Conservation (phyloP, 495 filamentous ascomycete species). For the Penicillium odoratum region DNA sequence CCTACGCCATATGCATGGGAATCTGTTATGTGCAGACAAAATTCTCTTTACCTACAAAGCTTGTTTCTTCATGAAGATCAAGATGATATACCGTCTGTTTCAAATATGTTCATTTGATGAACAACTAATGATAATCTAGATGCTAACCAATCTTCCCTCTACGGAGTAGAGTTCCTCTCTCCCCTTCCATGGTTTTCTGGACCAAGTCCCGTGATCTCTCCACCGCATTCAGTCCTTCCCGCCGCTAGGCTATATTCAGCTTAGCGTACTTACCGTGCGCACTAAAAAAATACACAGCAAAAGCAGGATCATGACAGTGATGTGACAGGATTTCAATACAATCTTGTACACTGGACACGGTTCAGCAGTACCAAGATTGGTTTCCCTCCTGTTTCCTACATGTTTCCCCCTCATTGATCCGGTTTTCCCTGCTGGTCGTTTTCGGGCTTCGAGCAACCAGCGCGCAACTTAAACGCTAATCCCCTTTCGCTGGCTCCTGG, state of each 20-base stretch:
- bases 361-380: background rate
- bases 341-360: background rate
- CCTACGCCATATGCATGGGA: slow-evolving; percentile 2
- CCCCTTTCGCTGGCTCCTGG: slow-evolving; percentile 21
- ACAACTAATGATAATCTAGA: slow-evolving; percentile 1
- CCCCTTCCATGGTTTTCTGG: slow-evolving; percentile 10
- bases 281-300: background rate
- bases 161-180: background rate
- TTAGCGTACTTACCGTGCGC: slow-evolving; percentile 14
- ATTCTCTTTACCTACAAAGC: background rate
- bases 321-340: background rate
- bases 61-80: background rate
- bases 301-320: background rate
- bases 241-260: slow-evolving; percentile 13
- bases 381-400: background rate
- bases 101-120: background rate
- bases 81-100: background rate
- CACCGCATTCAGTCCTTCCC: slow-evolving; percentile 17
- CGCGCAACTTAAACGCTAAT: slow-evolving; percentile 19
- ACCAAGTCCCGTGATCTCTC: slow-evolving; percentile 23
- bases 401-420: slow-evolving; percentile 8
- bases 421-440: slow-evolving; percentile 8
- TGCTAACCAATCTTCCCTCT: slow-evolving; percentile 1
- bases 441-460: slow-evolving; percentile 15
- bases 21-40: background rate